Evolutionary conservation across 2,329 filamentous ascomycete species (phyloP).

Genomic region (Claviceps sp.): DNA sequence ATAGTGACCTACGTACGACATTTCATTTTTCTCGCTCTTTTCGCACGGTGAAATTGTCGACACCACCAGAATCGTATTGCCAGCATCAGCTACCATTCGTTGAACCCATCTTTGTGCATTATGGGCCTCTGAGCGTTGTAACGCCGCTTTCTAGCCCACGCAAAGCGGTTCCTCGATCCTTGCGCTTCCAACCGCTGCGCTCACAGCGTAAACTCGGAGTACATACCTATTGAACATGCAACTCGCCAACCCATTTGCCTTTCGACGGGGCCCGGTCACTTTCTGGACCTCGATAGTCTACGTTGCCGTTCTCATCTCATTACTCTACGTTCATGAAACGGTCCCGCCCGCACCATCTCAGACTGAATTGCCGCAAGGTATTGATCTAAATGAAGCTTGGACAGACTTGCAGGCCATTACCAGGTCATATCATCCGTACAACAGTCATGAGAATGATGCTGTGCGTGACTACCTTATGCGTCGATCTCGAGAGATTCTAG

Average conservation of each 20-base stretch:
- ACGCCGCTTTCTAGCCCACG: background rate
- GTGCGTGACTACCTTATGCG: conserved; percentile 63
- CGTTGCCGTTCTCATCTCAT: conserved; percentile 58
- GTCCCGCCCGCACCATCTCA: conserved; percentile 53
- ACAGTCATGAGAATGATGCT: conserved; percentile 68
- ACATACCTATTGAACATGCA: conserved; percentile 15
- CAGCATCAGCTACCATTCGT: background rate
- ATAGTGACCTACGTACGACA: background rate
- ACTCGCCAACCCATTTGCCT: conserved; percentile 50
- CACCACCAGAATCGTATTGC: background rate
- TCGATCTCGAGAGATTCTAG: conserved; percentile 57
- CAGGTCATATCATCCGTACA: conserved; percentile 71
- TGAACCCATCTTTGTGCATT: background rate
- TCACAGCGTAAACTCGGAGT: background rate
- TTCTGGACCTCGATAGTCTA: conserved; percentile 67
- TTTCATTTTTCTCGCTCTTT: background rate
- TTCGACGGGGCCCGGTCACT: conserved; percentile 69
- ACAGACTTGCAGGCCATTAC: conserved; percentile 65
- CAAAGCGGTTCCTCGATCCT: background rate
- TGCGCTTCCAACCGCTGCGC: background rate
- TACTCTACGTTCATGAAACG: conserved; percentile 61
- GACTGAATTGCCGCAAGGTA: conserved; percentile 35
- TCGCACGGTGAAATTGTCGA: background rate
- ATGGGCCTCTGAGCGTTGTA: background rate
- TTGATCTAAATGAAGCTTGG: conserved; percentile 82